Percentiles rank a stretch among this genome's conserved stretches.
Evolutionary conservation across 306 rosid species (phyloP).

Genomic region (Rosa rugosa): DNA sequence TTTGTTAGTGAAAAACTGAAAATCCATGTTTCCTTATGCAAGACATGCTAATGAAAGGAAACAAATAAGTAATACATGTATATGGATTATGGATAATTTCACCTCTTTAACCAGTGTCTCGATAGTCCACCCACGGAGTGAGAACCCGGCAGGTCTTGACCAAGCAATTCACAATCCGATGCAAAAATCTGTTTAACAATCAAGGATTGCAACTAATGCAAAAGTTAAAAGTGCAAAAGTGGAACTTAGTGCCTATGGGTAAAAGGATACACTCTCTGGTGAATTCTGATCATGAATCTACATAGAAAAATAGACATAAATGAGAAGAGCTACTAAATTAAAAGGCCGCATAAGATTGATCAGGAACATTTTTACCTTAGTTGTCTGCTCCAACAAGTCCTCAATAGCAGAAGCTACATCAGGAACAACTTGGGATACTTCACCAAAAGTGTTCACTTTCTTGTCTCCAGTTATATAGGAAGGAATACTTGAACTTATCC

Average conservation of each 20-base stretch:
- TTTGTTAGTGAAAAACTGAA: background rate
- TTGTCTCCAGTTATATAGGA: conserved; percentile 41
- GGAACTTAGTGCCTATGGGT: background rate
- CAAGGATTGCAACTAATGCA: conserved; percentile 46
- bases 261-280: conserved; percentile 77
- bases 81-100: conserved; percentile 1
- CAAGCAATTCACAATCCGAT: conserved; percentile 56
- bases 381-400: conserved; percentile 93
- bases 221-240: conserved; percentile 19
- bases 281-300: conserved; percentile 83
- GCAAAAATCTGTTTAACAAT: conserved; percentile 56
- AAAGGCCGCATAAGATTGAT: conserved; percentile 9
- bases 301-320: conserved; percentile 23
- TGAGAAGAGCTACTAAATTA: conserved; percentile 29
- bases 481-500: conserved; percentile 34
- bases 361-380: conserved; percentile 60
- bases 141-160: conserved; percentile 58
- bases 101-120: conserved; percentile 81
- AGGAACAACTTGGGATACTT: conserved; percentile 58
- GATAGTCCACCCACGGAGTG: conserved; percentile 62
- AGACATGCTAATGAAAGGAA: background rate
- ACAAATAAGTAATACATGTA: background rate
- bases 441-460: conserved; percentile 31
- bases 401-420: conserved; percentile 98
- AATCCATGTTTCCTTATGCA: background rate